A percentile compares a stretch with the other conserved stretches of the same genome.
Evolutionary conservation across 257 asterid genomes (phyloP).

Genomic region (Solanum bulbocastanum): DNA sequence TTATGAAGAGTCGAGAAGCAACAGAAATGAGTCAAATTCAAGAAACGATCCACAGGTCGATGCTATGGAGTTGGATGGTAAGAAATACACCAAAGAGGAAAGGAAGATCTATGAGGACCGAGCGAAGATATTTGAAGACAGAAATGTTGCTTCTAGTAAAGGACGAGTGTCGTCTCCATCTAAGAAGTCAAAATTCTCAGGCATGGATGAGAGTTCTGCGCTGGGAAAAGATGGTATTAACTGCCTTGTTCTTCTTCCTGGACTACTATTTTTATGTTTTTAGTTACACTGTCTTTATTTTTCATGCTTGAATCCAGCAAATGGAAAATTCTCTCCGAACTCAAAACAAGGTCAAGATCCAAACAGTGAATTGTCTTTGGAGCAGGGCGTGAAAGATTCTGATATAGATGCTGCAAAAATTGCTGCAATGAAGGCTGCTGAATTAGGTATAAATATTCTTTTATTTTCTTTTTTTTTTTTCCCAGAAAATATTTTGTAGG

Average conservation of each 20-base stretch:
- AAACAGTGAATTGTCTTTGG: slow-evolving; percentile 29
- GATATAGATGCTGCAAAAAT: slow-evolving; percentile 87
- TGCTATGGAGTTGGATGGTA: slow-evolving; percentile 24
- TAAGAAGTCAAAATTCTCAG: slow-evolving; percentile 48
- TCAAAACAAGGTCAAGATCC: slow-evolving; percentile 15
- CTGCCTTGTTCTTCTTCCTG: background rate
- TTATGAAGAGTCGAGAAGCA: slow-evolving; percentile 41
- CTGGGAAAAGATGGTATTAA: slow-evolving; percentile 35
- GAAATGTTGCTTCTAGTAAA: slow-evolving; percentile 12
- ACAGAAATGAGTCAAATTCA: slow-evolving; percentile 32
- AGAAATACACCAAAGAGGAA: slow-evolving; percentile 27
- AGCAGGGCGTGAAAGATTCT: slow-evolving; percentile 59
- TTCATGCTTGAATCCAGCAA: background rate
- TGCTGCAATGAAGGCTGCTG: slow-evolving; percentile 98
- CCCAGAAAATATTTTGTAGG: background rate
- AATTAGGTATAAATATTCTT: slow-evolving; percentile 40
- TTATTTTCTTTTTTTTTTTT: background rate
- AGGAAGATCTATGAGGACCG: slow-evolving; percentile 32
- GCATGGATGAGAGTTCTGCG: slow-evolving; percentile 12
- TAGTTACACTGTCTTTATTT: background rate
- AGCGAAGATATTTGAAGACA: slow-evolving; percentile 29
- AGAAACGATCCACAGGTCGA: slow-evolving; percentile 37
- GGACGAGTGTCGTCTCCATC: slow-evolving; percentile 36
- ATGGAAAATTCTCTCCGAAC: slow-evolving; percentile 2
- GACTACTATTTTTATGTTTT: background rate